Evolutionary conservation across 2,329 filamentous ascomycete species (phyloP), one percentile per base, ranked within the genome.

Genomic region (Furcasterigmium furcatum): DNA sequence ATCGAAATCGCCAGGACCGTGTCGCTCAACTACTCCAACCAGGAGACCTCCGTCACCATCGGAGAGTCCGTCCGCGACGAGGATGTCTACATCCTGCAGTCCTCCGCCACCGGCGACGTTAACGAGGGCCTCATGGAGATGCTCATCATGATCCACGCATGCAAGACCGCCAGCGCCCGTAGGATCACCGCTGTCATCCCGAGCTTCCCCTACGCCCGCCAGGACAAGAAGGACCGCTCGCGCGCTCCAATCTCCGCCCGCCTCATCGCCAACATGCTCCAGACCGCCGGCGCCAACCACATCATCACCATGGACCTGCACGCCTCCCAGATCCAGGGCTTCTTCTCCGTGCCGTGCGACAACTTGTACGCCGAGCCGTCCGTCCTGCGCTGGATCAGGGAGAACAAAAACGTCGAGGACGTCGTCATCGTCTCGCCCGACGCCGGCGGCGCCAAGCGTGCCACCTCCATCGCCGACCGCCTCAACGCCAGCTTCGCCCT

Each of bases 41-140:
- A 88, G 58, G 85, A 89, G 61, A 88, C 84, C 47, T 86, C 82
- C 52, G 88, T 95, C 45, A 94, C 88, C 13, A 90, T 95, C 55
- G 89, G 89, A 61, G 90, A 95, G 71, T 91, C 86, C 53, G 89
- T 95, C 46, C 79, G 90, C 68, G 90, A 95, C 67, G 90, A 95
- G 77, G 50, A 52, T 44, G 50, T 95, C 61, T 95, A 94, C 73
- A 91, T 95, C 58, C 74, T 95, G 51, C 90, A 95, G 68, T 94
- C 89, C 41, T 94, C 90, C 44, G 84, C 86, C 32, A 89, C 90
- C 2, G 88, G 89, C 65, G 88, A 94, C 63, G 91, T 95, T 72
- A 95, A 95, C 70, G 89, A 95, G 65, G 88, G 88, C 44, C 78
- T 95, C 48, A 95, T 95, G 90, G 90, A 95, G 68, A 81, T 95